These are phyloP conservation scores for Euphorbia celastroides DNA, from an alignment of 441 rosid species.

Conservation along the genomic window DNA sequence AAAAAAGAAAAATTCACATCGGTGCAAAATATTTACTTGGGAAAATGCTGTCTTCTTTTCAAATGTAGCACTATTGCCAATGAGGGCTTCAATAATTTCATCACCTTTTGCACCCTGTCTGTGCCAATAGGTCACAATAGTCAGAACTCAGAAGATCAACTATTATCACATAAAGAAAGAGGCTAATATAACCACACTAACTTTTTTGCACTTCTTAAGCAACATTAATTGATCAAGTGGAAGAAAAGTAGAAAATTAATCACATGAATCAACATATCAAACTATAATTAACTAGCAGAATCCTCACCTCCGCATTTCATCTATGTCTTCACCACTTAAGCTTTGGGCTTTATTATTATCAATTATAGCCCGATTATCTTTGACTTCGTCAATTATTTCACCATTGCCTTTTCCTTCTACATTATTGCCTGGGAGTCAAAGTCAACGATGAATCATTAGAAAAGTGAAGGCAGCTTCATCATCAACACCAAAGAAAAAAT, in stretches of 20 bases:
- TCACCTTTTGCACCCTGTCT: slow-evolving; percentile 85
- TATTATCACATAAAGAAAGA: background rate
- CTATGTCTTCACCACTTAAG: slow-evolving; percentile 75
- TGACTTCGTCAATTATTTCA: slow-evolving; percentile 41
- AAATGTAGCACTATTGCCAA: slow-evolving; percentile 83
- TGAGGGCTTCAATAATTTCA: slow-evolving; percentile 82
- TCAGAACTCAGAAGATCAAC: background rate
- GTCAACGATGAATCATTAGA: slow-evolving; percentile 7
- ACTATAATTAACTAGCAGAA: background rate
- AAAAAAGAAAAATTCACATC: background rate
- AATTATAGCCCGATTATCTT: slow-evolving; percentile 66
- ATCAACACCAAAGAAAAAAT: background rate
- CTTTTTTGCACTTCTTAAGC: background rate
- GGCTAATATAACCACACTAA: background rate
- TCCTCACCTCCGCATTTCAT: slow-evolving; percentile 53
- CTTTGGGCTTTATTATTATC: slow-evolving; percentile 82
- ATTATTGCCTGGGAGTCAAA: slow-evolving; percentile 29
- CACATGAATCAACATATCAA: background rate
- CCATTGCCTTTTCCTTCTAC: slow-evolving; percentile 28
- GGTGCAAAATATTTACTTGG: slow-evolving; percentile 41
- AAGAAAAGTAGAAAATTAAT: background rate
- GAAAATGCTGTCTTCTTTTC: slow-evolving; percentile 79
- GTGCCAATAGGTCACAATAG: slow-evolving; percentile 20
- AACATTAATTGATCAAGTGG: background rate
- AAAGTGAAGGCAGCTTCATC: background rate